phyloP scores from a whole-genome alignment of 2,329 filamentous ascomycete species.

The Pseudocercospora macadamiae region DNA sequence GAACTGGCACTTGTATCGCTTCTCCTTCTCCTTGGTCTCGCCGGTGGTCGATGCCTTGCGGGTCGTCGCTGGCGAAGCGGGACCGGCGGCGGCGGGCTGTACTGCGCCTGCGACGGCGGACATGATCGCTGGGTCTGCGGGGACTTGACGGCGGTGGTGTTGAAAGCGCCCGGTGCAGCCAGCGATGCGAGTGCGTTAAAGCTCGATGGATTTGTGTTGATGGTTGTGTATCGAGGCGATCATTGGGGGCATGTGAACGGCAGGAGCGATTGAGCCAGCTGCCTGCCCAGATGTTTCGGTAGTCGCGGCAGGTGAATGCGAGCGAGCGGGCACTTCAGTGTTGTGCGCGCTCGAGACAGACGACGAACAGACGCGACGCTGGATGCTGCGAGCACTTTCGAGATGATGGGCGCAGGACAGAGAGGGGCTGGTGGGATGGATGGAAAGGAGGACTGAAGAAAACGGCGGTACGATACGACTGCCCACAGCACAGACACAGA shows the following conservation, averaged over 20 bases:
- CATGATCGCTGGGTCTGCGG: conserved; percentile 50
- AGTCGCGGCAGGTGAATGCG: background rate
- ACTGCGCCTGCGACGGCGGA: conserved; percentile 63
- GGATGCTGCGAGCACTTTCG: background rate
- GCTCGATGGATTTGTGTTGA: conserved; percentile 20
- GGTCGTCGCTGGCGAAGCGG: conserved; percentile 62
- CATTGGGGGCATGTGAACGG: conserved; percentile 4
- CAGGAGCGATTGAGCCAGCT: background rate
- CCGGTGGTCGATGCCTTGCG: conserved; percentile 32
- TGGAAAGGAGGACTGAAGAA: background rate
- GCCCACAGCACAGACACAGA: too few relatives aligned
- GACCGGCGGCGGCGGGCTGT: conserved; percentile 53
- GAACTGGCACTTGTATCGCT: conserved; percentile 91
- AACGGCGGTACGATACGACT: too few relatives aligned
- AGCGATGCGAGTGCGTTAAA: conserved; percentile 30
- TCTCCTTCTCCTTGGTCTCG: conserved; percentile 59
- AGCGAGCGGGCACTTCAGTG: too few relatives aligned
- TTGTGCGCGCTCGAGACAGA: background rate
- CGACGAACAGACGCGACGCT: conserved; percentile 1
- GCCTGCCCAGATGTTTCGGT: background rate
- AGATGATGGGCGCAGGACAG: background rate
- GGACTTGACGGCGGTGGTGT: conserved; percentile 17
- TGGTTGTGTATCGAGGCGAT: conserved; percentile 8
- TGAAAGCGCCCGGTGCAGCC: conserved; percentile 26
- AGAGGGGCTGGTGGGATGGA: background rate